Evolutionary conservation across 2,329 filamentous ascomycete species (phyloP).

Genomic region (Paecilomyces sp.): DNA sequence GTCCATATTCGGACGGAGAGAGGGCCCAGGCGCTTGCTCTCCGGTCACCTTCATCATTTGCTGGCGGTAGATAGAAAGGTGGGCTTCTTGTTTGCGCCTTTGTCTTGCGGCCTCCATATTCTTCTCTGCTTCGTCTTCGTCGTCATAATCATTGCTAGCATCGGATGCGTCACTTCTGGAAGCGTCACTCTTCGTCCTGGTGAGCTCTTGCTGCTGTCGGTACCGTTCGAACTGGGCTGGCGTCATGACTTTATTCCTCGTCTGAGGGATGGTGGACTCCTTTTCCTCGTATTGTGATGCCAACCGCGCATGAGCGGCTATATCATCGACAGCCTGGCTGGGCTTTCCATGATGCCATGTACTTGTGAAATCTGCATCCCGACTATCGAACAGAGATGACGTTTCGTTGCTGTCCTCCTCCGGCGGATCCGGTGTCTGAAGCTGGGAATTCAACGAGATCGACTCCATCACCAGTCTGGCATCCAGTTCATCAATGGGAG

Average conservation of each 20-base stretch:
- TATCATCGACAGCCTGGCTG: constrained; percentile 7
- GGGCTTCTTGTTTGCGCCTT: constrained; percentile 79
- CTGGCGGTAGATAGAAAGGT: constrained; percentile 82
- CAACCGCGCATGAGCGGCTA: constrained; percentile 37
- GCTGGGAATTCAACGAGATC: constrained; percentile 19
- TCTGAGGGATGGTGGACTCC: constrained; percentile 25
- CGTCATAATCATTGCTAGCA: constrained; percentile 62
- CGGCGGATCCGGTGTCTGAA: constrained; percentile 7
- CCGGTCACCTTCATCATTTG: constrained; percentile 97
- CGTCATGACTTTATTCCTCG: constrained; percentile 76
- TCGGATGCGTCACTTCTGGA: constrained; percentile 49
- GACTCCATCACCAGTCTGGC: constrained; percentile 30
- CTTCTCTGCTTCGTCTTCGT: constrained; percentile 74
- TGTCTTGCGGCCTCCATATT: constrained; percentile 66
- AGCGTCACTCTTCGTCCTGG: constrained; percentile 47
- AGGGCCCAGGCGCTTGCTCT: constrained; percentile 49
- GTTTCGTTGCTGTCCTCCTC: constrained; percentile 16
- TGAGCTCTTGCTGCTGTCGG: constrained; percentile 61
- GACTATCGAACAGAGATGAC: constrained; percentile 19
- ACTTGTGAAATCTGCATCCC: constrained; percentile 4
- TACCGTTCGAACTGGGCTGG: constrained; percentile 80
- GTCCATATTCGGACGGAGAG: constrained; percentile 49
- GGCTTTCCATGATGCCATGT: constrained; percentile 4
- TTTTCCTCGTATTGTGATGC: constrained; percentile 39
- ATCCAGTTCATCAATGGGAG: constrained; percentile 31